Evolutionary conservation across 83 land plant species (phyloP).

Genomic region (Larix sibirica): DNA sequence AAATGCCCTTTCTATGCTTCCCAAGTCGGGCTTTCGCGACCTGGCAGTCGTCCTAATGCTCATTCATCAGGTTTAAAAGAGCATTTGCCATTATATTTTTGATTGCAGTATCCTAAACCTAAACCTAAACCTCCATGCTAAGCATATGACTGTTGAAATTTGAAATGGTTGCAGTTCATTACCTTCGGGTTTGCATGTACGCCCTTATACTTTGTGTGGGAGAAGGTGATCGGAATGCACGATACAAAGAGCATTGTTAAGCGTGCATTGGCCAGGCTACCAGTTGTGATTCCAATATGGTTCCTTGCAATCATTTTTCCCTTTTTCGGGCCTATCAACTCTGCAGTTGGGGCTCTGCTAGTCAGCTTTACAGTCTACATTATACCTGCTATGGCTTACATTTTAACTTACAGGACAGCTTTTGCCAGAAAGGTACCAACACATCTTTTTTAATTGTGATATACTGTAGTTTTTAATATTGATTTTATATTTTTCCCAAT

Average conservation of each 20-base stretch:
- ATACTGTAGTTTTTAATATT: too few species aligned
- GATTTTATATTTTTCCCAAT: too few species aligned
- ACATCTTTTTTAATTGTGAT: too few species aligned
- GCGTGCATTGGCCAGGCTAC: slow-evolving; percentile 70
- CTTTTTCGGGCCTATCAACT: slow-evolving; percentile 85
- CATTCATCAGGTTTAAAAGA: slow-evolving; percentile 41
- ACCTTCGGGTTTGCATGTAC: slow-evolving; percentile 81
- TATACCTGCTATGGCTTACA: slow-evolving; percentile 73
- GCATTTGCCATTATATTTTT: too few species aligned
- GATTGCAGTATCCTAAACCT: too few species aligned
- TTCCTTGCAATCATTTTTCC: slow-evolving; percentile 85
- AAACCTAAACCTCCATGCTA: too few species aligned
- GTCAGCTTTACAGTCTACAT: slow-evolving; percentile 86
- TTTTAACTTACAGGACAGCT: slow-evolving; percentile 68
- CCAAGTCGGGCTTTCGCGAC: slow-evolving; percentile 27
- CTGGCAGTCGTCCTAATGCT: slow-evolving; percentile 41
- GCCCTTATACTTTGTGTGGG: slow-evolving; percentile 86
- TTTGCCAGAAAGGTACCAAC: slow-evolving; percentile 59
- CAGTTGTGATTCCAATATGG: slow-evolving; percentile 83
- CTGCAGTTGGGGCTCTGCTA: slow-evolving; percentile 72
- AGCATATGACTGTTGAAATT: background rate
- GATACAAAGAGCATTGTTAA: slow-evolving; percentile 71
- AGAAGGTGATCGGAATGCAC: slow-evolving; percentile 83
- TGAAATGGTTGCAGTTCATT: slow-evolving; percentile 51
- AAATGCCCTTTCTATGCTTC: slow-evolving; percentile 56